phyloP scores from a whole-genome alignment of 208 protist genomes.

The Borovskyia barvae region DNA sequence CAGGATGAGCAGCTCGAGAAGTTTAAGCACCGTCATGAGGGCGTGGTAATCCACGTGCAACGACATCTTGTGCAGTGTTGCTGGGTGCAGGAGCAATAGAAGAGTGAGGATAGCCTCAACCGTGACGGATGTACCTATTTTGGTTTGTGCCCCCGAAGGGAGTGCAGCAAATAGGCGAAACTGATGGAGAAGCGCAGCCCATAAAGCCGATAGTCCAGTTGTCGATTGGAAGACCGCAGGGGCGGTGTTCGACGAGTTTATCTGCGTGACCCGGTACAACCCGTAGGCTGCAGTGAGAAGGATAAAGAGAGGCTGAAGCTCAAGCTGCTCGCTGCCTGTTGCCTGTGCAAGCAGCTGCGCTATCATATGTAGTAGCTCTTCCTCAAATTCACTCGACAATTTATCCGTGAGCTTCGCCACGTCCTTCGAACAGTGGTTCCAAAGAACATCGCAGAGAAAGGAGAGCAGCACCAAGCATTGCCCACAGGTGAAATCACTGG shows the following conservation, averaged over 20 bases:
- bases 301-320: conserved; percentile 60
- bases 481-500: conserved; percentile 53
- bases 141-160: too few relatives aligned
- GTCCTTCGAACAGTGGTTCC: neutral
- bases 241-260: conserved; percentile 9
- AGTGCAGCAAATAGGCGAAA: too few relatives aligned
- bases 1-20: too few relatives aligned
- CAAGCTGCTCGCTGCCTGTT: conserved; percentile 52
- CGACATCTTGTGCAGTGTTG: too few relatives aligned
- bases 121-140: neutral
- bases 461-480: conserved; percentile 70
- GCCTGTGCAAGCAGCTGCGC: conserved; percentile 18
- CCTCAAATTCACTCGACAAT: neutral
- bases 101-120: conserved; percentile 27
- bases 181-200: conserved; percentile 58
- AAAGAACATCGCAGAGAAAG: conserved; percentile 65
- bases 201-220: conserved; percentile 33
- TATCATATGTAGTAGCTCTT: conserved; percentile 8
- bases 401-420: neutral
- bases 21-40: too few relatives aligned
- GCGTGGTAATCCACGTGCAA: too few relatives aligned
- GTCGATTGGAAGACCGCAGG: conserved; percentile 17
- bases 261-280: conserved; percentile 31
- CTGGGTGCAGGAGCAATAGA: too few relatives aligned
- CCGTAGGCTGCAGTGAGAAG: conserved; percentile 64